Percentiles rank a stretch among this genome's conserved stretches.
Conservation (phyloP, 1,284 basidiomycete species). For the Takashimella koratensis region DNA sequence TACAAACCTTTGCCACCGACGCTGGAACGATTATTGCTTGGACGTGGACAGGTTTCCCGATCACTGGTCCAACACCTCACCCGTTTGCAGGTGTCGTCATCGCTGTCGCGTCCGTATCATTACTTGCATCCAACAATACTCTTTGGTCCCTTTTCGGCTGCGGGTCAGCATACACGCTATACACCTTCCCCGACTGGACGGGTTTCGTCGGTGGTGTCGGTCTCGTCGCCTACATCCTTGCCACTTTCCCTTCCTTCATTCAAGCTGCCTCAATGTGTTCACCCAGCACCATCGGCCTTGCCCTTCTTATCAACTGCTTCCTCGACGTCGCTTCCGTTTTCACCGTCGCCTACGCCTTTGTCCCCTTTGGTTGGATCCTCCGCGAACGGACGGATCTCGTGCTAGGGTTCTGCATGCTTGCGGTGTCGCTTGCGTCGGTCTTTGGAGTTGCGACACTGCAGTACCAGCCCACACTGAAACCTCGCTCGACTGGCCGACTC, state of each 20-base stretch:
- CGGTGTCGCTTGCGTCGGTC: constrained; percentile 11
- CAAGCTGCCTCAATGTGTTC: constrained; percentile 44
- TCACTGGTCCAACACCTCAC: constrained; percentile 69
- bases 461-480: constrained; percentile 1
- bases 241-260: constrained; percentile 60
- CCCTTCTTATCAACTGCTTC: constrained; percentile 62
- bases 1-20: constrained; percentile 77
- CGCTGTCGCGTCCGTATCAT: constrained; percentile 60
- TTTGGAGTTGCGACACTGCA: background rate
- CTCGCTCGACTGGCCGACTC: constrained; percentile 16
- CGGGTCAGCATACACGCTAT: constrained; percentile 55
- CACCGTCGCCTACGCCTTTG: constrained; percentile 91
- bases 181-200: constrained; percentile 64
- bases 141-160: constrained; percentile 47
- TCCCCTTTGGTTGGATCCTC: constrained; percentile 74
- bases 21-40: constrained; percentile 79
- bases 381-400: constrained; percentile 74
- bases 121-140: constrained; percentile 41
- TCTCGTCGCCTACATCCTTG: constrained; percentile 65
- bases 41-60: constrained; percentile 87
- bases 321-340: constrained; percentile 69
- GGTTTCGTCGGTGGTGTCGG: constrained; percentile 70
- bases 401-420: constrained; percentile 29
- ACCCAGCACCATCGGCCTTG: constrained; percentile 55
- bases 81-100: constrained; percentile 68